These are phyloP conservation scores for Neurospora hispaniola DNA, from an alignment of 495 filamentous ascomycete species.

Conservation along the genomic window DNA sequence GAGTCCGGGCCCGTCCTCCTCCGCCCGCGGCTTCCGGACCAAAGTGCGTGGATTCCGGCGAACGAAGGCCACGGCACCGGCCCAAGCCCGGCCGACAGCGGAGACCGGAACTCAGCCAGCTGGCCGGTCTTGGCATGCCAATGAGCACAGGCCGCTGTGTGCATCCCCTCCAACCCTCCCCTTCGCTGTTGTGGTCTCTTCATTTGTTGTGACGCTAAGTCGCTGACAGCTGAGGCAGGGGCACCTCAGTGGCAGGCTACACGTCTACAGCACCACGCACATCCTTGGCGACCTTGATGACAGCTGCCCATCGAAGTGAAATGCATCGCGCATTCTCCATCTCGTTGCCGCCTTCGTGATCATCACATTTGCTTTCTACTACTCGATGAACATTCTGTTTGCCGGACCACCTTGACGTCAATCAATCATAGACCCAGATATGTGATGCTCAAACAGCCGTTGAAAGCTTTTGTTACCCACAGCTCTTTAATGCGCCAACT, in stretches of 20 bases:
- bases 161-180: background rate
- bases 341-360: background rate
- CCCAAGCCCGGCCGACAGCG: background rate
- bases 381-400: background rate
- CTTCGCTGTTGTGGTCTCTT: background rate
- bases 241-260: background rate
- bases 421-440: background rate
- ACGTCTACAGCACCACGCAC: background rate
- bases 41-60: background rate
- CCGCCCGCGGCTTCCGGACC: background rate
- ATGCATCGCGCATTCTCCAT: background rate
- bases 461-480: background rate
- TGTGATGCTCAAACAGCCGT: background rate
- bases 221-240: too few relatives aligned
- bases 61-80: background rate
- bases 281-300: background rate
- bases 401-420: background rate
- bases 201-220: background rate
- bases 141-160: background rate
- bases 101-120: background rate
- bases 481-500: background rate
- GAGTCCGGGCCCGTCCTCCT: background rate
- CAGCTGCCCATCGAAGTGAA: background rate
- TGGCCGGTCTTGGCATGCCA: background rate
- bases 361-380: background rate